A percentile compares a stretch with the other conserved stretches of the same genome.
Conservation (phyloP, 495 filamentous ascomycete species). For the Cercophora samala region DNA sequence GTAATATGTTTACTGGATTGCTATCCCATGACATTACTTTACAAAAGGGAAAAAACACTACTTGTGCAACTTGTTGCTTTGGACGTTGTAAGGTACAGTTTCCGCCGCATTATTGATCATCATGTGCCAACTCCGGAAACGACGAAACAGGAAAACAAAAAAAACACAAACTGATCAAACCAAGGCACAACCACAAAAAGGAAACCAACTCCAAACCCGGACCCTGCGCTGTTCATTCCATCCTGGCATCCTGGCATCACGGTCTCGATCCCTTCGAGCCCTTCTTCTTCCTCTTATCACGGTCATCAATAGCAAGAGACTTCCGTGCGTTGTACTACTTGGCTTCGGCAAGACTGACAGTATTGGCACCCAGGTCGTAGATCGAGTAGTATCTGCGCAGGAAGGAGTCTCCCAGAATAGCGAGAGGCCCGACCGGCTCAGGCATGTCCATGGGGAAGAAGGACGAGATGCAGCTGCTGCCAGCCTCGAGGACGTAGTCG, state of each 20-base stretch:
- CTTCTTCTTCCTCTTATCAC: not conserved
- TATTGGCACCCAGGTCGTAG: conserved; percentile 82
- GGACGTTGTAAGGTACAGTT: not conserved
- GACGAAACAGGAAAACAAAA: conserved; percentile 1
- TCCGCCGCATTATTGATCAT: conserved; percentile 1
- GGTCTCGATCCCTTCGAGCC: not conserved
- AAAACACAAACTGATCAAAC: conserved; percentile 10
- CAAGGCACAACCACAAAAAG: not conserved
- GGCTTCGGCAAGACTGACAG: conserved; percentile 82
- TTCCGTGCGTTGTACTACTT: conserved; percentile 40
- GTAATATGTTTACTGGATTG: conserved; percentile 8
- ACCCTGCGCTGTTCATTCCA: not conserved
- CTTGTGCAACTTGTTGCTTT: not conserved
- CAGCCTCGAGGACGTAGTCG: conserved; percentile 95
- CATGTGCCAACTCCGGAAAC: conserved; percentile 1
- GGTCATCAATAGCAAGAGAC: not conserved
- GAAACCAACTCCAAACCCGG: conserved; percentile 1
- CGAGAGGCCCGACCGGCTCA: conserved; percentile 84
- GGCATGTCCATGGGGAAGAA: conserved; percentile 99
- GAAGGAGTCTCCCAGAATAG: conserved; percentile 97
- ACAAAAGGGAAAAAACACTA: conserved; percentile 1
- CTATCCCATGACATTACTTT: conserved; percentile 9
- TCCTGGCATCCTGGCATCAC: not conserved
- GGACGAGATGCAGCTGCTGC: conserved; percentile 91
- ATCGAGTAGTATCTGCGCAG: conserved; percentile 95